Conservation (phyloP, 2,329 filamentous ascomycete species). For the Microsporum ferrugineum region DNA sequence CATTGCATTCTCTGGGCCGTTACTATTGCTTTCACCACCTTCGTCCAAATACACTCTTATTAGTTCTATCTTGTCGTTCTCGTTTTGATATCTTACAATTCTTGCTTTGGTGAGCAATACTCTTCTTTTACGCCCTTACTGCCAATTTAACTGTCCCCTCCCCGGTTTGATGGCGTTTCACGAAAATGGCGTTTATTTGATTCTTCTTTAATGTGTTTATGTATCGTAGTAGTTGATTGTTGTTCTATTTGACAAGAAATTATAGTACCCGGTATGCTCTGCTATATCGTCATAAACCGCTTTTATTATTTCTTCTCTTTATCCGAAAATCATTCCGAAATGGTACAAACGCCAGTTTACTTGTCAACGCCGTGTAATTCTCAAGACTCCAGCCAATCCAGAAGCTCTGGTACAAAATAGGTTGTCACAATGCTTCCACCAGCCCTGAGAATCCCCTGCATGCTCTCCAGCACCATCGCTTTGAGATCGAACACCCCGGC, state of each 20-base stretch:
- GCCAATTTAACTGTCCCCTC: background rate
- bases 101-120: background rate
- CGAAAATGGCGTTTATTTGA: background rate
- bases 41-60: background rate
- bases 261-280: background rate
- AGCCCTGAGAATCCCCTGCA: constrained; percentile 82
- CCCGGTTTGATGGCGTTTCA: background rate
- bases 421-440: constrained; percentile 87
- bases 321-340: background rate
- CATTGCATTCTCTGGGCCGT: background rate
- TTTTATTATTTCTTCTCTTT: background rate
- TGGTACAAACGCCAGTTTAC: background rate
- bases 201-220: background rate
- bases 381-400: constrained; percentile 45
- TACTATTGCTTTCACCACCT: background rate
- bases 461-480: constrained; percentile 87
- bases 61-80: background rate
- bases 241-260: background rate
- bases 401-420: constrained; percentile 79
- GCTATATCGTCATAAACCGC: background rate
- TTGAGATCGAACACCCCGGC: constrained; percentile 94
- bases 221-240: background rate
- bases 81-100: background rate
- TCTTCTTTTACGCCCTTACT: background rate
- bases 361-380: background rate